These are phyloP conservation scores for Penicillium cataractarum DNA, from an alignment of 495 filamentous ascomycete genomes.

Conservation along the genomic window DNA sequence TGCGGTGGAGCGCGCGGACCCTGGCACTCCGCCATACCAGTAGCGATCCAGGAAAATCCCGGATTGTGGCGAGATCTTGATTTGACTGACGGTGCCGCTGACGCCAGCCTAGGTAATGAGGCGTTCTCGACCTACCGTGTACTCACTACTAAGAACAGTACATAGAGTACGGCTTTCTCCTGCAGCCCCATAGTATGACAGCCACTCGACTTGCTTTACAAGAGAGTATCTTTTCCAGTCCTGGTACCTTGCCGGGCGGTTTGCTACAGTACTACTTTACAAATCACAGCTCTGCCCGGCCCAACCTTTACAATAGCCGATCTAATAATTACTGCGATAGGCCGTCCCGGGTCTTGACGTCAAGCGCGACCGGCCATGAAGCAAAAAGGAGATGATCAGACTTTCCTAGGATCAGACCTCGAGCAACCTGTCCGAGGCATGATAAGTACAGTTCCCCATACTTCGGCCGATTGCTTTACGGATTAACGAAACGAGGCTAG, in stretches of 20 bases:
- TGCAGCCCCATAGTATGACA: background rate
- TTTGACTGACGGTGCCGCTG: slow-evolving; percentile 19
- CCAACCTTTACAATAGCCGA: slow-evolving; percentile 21
- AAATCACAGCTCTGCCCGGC: background rate
- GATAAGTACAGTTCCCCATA: background rate
- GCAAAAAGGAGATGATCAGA: slow-evolving; percentile 10
- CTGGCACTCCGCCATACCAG: background rate
- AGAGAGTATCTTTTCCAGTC: background rate
- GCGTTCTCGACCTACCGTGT: slow-evolving; percentile 1
- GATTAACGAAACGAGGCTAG: background rate
- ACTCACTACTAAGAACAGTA: too few species aligned
- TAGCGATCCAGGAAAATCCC: slow-evolving; percentile 7
- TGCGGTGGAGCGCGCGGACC: slow-evolving; percentile 16
- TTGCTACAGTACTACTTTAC: background rate
- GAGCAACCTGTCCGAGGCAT: slow-evolving; percentile 6
- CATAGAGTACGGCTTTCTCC: background rate
- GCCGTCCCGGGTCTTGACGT: slow-evolving; percentile 16
- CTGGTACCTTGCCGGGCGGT: background rate
- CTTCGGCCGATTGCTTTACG: slow-evolving; percentile 17
- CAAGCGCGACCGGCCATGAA: slow-evolving; percentile 16
- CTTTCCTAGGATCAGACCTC: slow-evolving; percentile 30
- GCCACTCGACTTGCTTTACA: background rate
- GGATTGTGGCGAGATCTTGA: slow-evolving; percentile 8
- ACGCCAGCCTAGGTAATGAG: slow-evolving; percentile 15
- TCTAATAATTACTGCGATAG: slow-evolving; percentile 14